Evolutionary conservation across 805 yeast species (phyloP).

Genomic region (Debaryomyces hansenii): DNA sequence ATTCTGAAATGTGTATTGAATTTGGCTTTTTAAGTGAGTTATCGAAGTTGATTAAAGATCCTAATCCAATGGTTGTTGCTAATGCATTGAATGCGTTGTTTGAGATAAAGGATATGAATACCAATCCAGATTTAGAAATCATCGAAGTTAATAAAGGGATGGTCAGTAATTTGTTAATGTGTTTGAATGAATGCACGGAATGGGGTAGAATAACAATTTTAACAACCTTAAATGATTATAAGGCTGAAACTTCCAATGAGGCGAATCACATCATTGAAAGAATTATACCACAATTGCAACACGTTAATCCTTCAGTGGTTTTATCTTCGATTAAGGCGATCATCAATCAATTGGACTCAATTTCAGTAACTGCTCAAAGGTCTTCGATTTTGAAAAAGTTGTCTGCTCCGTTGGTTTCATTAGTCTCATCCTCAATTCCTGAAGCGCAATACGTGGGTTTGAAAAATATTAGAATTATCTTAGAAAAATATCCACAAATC

Average conservation of each 20-base stretch:
- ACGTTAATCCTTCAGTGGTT: conserved; percentile 94
- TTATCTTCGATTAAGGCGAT: conserved; percentile 80
- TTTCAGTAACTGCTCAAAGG: conserved; percentile 42
- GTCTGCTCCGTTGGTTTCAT: conserved; percentile 82
- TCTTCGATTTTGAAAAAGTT: conserved; percentile 61
- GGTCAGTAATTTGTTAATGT: conserved; percentile 67
- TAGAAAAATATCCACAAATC: conserved; percentile 84
- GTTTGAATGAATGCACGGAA: conserved; percentile 95
- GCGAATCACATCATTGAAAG: conserved; percentile 86
- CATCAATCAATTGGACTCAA: conserved; percentile 59
- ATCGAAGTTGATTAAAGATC: conserved; percentile 68
- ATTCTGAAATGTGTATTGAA: conserved; percentile 77
- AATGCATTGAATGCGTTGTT: conserved; percentile 84
- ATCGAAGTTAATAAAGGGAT: conserved; percentile 39
- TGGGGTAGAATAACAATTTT: conserved; percentile 96
- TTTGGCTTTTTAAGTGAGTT: conserved; percentile 78
- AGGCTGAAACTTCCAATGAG: conserved; percentile 56
- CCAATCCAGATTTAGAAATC: conserved; percentile 40
- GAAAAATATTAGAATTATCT: conserved; percentile 83
- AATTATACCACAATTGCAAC: conserved; percentile 93
- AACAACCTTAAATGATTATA: conserved; percentile 74
- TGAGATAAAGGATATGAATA: conserved; percentile 75
- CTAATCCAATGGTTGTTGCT: conserved; percentile 97
- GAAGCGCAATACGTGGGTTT: conserved; percentile 94
- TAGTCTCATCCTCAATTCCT: conserved; percentile 79